Evolutionary conservation across 805 yeast species (phyloP), one percentile per base, ranked within the genome.

Genomic region (Lipomyces chichibuensis): DNA sequence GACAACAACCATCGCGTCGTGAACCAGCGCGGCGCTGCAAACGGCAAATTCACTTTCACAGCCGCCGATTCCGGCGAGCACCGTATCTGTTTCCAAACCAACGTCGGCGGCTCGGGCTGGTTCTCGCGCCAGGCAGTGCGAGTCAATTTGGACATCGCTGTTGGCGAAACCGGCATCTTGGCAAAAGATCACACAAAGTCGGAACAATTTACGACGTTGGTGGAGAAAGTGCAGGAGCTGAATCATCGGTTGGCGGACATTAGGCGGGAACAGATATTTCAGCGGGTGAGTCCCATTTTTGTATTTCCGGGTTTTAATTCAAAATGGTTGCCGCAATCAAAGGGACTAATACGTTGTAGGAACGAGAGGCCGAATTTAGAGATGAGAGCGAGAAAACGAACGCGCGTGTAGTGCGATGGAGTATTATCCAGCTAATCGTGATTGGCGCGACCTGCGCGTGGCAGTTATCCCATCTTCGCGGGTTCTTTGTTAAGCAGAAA

Each of bases 21-120:
- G 49, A 77, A 82, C 67, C 96, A 91, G 77, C 85, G 82, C 74
- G 85, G 87, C 33, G 71, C 83, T 2, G 80, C 90, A 13, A 78
- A 77, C 52, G 90, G 92, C 17, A 88, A 88, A 69, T 90, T 91
- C 77, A 84, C 92, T 37, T 92, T 91, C 81, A 88, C 93, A 13
- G 90, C 97, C 0, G 80, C 87, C 57, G 97, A 90, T 63, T 81
- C 88, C 11, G 97, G 97, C 51, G 96, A 90, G 76, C 97, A 92
- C 81, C 83, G 84, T 74, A 83, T 93, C 73, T 92, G 98, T 79
- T 80, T 92, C 77, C 87, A 87, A 53, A 87, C 87, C n/a, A 74
- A 39, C 51, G 63, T 77, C 57, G 72, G 75, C 49, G 66, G 69
- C 35, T 76, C 78, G 57, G 91, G 90, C 63, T 89, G 92, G 87